Evolutionary conservation across 2,329 filamentous ascomycete species (phyloP), one percentile per base, ranked within the genome.

Genomic region (Penicillium brevicompactum): DNA sequence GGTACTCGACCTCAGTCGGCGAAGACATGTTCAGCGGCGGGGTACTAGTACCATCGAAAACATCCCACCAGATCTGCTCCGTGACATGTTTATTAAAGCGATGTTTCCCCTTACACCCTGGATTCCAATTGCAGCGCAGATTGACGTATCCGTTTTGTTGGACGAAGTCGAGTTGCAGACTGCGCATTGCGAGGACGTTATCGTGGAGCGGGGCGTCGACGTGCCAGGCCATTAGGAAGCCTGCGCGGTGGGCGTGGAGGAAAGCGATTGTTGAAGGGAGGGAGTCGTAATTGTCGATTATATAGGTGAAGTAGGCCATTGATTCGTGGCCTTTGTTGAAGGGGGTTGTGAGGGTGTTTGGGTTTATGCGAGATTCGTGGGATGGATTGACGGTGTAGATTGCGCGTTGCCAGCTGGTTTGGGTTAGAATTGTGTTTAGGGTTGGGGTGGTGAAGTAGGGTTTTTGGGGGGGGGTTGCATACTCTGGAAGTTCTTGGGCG

Each of bases 101-200:
- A 40, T 75, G 69, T 8, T 51, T 52, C 8, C 61, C 59, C 49
- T 64, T 67, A 54, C 84, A 87, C 8, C 84, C 84, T 2, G 84
- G 80, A 41, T 79, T 74, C 81, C 79, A 83, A 59, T 80, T 80
- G 67, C 85, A 87, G 49, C 84, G 81, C 48, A 87, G 76, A 63
- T 87, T 87, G 59, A 82, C 79, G 66, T 86, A 87, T 44, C 84
- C 84, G 48, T 78, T 74, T 49, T 76, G 68, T 46, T 78, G 76
- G n/a, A 87, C 75, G 53, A 82, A 78, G 18, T 78, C 69, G 21
- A 82, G 66, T 24, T 77, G 78, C 14, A 86, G 75, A 38, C 71
- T 72, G 47, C 75, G 77, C 53, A 86, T 77, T 2, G 79, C 74
- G 2, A 75, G 72, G 16, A 84, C 76, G n/a, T 79, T 80, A 64